Percentiles rank a stretch among this genome's conserved stretches.
Conservation (phyloP, 176 grass and related monocot species). For the Juncus effusus region DNA sequence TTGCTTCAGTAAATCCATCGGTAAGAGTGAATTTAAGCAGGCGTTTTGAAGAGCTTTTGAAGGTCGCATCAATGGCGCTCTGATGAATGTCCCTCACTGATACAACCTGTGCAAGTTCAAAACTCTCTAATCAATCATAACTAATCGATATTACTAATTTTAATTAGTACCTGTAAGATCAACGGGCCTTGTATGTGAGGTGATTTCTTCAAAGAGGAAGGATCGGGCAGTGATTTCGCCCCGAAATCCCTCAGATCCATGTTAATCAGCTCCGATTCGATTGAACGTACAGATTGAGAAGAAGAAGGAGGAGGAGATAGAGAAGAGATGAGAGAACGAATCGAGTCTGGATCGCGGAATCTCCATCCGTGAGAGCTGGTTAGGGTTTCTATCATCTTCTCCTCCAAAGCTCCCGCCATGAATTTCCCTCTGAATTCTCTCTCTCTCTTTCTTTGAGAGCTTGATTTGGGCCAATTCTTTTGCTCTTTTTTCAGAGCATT, state of each 20-base stretch:
- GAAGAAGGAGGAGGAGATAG: constrained; percentile 25
- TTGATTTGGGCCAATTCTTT: not conserved
- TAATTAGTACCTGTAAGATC: constrained; percentile 49
- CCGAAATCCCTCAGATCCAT: constrained; percentile 63
- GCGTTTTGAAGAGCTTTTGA: constrained; percentile 46
- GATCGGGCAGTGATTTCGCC: constrained; percentile 48
- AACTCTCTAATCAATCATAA: not conserved
- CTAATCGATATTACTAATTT: not conserved
- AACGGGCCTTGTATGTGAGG: constrained; percentile 60
- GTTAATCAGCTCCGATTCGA: constrained; percentile 63
- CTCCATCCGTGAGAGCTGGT: constrained; percentile 46
- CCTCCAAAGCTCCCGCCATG: not conserved
- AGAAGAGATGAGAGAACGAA: constrained; percentile 39
- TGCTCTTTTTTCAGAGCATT: not conserved
- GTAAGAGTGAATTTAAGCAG: constrained; percentile 63
- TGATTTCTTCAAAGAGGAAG: constrained; percentile 34
- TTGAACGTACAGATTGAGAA: constrained; percentile 27
- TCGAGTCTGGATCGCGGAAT: constrained; percentile 42
- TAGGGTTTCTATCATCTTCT: constrained; percentile 42
- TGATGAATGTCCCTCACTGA: constrained; percentile 80
- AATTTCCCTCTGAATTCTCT: not conserved
- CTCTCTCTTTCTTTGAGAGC: not conserved
- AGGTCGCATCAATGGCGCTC: constrained; percentile 60
- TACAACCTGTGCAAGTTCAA: constrained; percentile 41
- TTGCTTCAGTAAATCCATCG: constrained; percentile 63